phyloP scores from a whole-genome alignment of 1,139 yeast genomes.

The Debaryomyces sp. region DNA sequence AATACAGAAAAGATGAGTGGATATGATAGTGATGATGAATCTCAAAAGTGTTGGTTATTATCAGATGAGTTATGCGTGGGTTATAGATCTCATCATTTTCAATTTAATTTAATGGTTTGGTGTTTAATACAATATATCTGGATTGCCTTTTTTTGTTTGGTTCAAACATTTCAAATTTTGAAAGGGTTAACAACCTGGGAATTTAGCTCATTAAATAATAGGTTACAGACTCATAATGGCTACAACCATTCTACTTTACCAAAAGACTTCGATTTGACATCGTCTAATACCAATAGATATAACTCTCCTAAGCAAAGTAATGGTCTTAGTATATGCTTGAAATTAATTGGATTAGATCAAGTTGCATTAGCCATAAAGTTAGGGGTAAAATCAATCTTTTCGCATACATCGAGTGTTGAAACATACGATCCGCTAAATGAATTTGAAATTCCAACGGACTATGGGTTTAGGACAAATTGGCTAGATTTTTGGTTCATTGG shows the following conservation, averaged over 20 bases:
- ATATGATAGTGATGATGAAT: conserved; percentile 42
- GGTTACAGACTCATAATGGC: conserved; percentile 11
- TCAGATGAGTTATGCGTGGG: conserved; percentile 65
- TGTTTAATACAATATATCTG: conserved; percentile 64
- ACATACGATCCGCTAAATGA: conserved; percentile 26
- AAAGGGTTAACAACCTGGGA: conserved; percentile 84
- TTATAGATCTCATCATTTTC: conserved; percentile 51
- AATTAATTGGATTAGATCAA: conserved; percentile 48
- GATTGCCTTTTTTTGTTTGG: conserved; percentile 64
- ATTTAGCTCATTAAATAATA: conserved; percentile 33
- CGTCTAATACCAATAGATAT: conserved; percentile 9
- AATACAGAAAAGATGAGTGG: conserved; percentile 34
- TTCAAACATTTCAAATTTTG: conserved; percentile 74
- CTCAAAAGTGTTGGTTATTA: conserved; percentile 43
- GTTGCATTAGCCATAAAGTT: conserved; percentile 40
- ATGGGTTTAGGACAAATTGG: conserved; percentile 62
- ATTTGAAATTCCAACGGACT: conserved; percentile 50
- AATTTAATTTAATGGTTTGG: conserved; percentile 61
- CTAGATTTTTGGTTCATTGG: conserved; percentile 70
- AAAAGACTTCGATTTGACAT: conserved; percentile 25
- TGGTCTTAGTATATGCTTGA: conserved; percentile 30
- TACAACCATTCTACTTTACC: conserved; percentile 42
- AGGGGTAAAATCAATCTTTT: conserved; percentile 30
- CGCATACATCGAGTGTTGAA: conserved; percentile 13
- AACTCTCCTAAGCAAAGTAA: conserved; percentile 15